These are phyloP conservation scores for Phytopythium oedochilum DNA, from an alignment of 352 stramenopile genomes.

Conservation along the genomic window DNA sequence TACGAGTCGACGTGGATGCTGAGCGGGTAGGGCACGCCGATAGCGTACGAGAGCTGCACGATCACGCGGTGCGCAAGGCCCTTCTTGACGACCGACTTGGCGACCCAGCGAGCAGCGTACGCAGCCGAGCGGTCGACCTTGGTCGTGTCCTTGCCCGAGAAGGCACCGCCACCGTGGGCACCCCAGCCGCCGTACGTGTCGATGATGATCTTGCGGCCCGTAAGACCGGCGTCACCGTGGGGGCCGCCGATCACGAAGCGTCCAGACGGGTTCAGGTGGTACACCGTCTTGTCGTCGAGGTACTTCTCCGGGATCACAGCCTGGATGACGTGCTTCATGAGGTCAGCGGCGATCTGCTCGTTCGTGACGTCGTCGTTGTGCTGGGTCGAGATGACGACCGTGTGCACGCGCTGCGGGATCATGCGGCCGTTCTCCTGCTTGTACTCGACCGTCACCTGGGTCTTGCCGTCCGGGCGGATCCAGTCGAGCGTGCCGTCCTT, in stretches of 20 bases:
- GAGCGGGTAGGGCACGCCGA: slow-evolving; percentile 96
- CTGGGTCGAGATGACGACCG: slow-evolving; percentile 99
- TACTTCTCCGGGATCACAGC: slow-evolving; percentile 98
- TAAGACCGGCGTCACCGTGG: slow-evolving; percentile 98
- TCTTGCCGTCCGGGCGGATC: slow-evolving; percentile 99
- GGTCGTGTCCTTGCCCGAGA: slow-evolving; percentile 99
- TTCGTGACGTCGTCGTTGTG: slow-evolving; percentile 98
- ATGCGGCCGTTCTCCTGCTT: slow-evolving; percentile 94
- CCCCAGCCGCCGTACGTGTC: slow-evolving; percentile 99
- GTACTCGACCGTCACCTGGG: slow-evolving; percentile 98
- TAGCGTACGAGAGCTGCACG: slow-evolving; percentile 98
- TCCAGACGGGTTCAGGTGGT: slow-evolving; percentile 99
- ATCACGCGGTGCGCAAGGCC: slow-evolving; percentile 92
- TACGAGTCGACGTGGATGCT: slow-evolving; percentile 98
- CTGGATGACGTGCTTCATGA: slow-evolving; percentile 99
- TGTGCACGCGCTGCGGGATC: slow-evolving; percentile 97
- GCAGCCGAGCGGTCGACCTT: slow-evolving; percentile 98
- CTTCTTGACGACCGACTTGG: slow-evolving; percentile 97
- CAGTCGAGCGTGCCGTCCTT: slow-evolving; percentile 98
- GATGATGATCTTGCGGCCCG: slow-evolving; percentile 99
- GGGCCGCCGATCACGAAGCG: slow-evolving; percentile 99
- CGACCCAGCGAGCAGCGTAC: slow-evolving; percentile 98
- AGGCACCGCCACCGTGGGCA: slow-evolving; percentile 97
- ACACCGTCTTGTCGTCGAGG: slow-evolving; percentile 99
- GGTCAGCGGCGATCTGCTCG: slow-evolving; percentile 97